Evolutionary conservation across 2,329 filamentous ascomycete genomes (phyloP), one percentile per base, ranked within the genome.

Genomic region (Diaporthe velutina): DNA sequence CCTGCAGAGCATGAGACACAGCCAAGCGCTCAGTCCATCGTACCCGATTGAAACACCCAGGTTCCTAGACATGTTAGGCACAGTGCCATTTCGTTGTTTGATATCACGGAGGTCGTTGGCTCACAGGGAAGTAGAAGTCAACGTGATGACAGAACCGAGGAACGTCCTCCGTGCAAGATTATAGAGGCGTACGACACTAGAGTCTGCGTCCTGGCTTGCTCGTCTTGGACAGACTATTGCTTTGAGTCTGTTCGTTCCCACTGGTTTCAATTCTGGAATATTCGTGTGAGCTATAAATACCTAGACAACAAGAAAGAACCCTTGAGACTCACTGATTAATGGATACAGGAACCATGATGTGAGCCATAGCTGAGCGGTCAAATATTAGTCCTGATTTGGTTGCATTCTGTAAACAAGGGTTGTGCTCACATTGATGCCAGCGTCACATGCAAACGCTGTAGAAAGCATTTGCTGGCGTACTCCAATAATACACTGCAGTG

Each of bases 1-100:
- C 28, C 40, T 64, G 40, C 60, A 64, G 40, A 64, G 60, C 60
- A 64, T 64, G 19, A 64, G 60, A 42, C 60, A 64, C 19, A 64
- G 40, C 60, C 60, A 64, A 2, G 60, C 60, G 25, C 40, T 45
- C 13, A 48, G 38, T 15, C 60, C 60, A 33, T 64, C 28, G 40
- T 48, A 48, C 10, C 38, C 60, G 28, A 64, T 30, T 48, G 60
- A 64, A 13, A 48, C 25, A 6, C 60, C 40, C 7, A 64, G 60
- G 60, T 64, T 64, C 28, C 60, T 64, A 19, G 40, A 13, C 9
- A 33, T 33, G 6, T 64, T 33, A 64, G 25, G 6, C 12, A 45
- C n/a, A 22, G 25, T 22, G 12, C 28, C n/a, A 33, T 5, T 48
- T 48, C 7, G n/a, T 28, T 4, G 3, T 8, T 64, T 19, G 28